Evolutionary conservation across 805 yeast species (phyloP), one percentile per base, ranked within the genome.

Genomic region (Yamadazyma insecticola): DNA sequence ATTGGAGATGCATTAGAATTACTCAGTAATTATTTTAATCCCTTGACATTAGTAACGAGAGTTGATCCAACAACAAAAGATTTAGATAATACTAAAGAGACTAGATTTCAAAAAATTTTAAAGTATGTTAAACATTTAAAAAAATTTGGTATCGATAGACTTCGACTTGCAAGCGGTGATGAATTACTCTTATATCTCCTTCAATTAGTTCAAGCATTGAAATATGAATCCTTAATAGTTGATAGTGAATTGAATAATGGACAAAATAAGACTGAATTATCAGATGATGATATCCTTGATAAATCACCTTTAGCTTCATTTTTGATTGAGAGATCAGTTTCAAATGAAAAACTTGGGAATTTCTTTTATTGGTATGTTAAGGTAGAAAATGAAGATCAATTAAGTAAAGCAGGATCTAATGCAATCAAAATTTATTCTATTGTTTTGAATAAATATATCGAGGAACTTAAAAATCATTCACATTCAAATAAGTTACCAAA

Each of bases 281-380:
- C 39, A 13, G 44, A 41, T 6, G 48, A 44, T 13, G 33, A 36
- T 11, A 47, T 19, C 18, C 48, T 44, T 32, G 55, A 35, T 37
- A 62, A 51, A 11, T 78, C 90, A 0, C 87, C 89, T 0, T 57
- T 83, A 30, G 84, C 86, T 1, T 74, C 76, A 31, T 88, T 90
- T 49, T 60, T 92, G 24, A 79, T 89, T 24, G 77, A 77, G 16
- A 67, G 90, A 27, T 78, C 95, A 0, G 63, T 79, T 1, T 61
- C 71, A 13, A 83, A 81, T 49, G 71, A 73, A 13, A 63, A 72
- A 13, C 62, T 94, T 24, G 92, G 95, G 0, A 88, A 80, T 49
- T 86, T 74, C 49, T 76, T 94, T 39, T 89, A 86, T 54, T 92
- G 98, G 97, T 86, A 81, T 50, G 72, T 92, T 30, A 81, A 79